phyloP scores from a whole-genome alignment of 2,329 filamentous ascomycete species.

The Phyllosticta capitalensis region DNA sequence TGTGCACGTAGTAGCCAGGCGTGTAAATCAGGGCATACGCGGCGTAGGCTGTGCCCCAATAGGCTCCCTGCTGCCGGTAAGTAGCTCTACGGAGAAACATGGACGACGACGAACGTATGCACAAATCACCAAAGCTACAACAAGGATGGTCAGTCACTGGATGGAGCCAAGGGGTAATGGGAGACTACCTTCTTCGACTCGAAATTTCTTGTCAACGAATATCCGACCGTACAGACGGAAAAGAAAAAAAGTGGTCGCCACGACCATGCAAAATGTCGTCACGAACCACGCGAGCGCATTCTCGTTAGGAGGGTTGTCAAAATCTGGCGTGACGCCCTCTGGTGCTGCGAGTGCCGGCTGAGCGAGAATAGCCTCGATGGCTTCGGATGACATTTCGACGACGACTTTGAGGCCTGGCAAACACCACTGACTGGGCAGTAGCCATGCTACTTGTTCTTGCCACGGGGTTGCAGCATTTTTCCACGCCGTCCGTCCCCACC shows the following conservation, averaged over 20 bases:
- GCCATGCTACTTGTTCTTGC: background rate
- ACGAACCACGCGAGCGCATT: background rate
- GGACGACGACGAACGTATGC: background rate
- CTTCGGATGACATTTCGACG: background rate
- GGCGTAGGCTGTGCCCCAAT: background rate
- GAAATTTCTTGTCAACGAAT: background rate
- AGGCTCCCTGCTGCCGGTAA: background rate
- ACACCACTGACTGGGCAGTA: background rate
- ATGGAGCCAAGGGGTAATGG: background rate
- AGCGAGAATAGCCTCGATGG: background rate
- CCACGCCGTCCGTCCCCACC: background rate
- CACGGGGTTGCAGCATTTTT: background rate
- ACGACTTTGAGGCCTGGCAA: background rate
- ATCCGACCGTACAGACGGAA: background rate
- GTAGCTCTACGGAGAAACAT: background rate
- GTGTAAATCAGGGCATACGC: background rate
- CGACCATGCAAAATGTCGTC: background rate
- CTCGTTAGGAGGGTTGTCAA: background rate
- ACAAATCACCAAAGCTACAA: background rate
- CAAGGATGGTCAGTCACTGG: background rate
- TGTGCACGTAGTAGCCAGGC: background rate
- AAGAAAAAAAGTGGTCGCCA: background rate
- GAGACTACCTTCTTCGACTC: background rate
- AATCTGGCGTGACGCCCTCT: background rate
- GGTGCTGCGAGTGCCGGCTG: background rate